These are phyloP conservation scores for Starmerella apis DNA, from an alignment of 805 yeast species.

Conservation along the genomic window DNA sequence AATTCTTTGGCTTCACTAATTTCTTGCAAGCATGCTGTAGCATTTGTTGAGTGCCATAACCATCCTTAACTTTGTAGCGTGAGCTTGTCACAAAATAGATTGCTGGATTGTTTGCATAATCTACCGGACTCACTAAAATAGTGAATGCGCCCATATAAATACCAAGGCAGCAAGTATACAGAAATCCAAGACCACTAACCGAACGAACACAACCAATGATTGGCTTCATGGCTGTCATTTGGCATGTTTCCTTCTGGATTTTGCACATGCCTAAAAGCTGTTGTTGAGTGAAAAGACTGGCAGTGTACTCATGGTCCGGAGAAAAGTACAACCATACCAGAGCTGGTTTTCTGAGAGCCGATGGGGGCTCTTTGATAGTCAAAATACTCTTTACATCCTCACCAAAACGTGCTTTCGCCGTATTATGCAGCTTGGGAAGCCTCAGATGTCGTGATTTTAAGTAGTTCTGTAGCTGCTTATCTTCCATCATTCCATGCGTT, in stretches of 20 bases:
- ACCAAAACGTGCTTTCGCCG: constrained; percentile 44
- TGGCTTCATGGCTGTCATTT: constrained; percentile 58
- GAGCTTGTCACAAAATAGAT: constrained; percentile 61
- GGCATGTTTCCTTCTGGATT: constrained; percentile 84
- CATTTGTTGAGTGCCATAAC: constrained; percentile 76
- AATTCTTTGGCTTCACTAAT: constrained; percentile 46
- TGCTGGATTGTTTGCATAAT: constrained; percentile 63
- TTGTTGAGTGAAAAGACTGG: constrained; percentile 46
- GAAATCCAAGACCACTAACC: constrained; percentile 73
- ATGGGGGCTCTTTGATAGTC: constrained; percentile 27
- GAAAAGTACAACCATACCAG: constrained; percentile 61
- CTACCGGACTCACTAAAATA: constrained; percentile 63
- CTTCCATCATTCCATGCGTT: constrained; percentile 56
- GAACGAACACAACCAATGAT: constrained; percentile 81
- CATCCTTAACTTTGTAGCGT: constrained; percentile 71
- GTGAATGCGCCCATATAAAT: constrained; percentile 81
- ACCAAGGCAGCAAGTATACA: constrained; percentile 77
- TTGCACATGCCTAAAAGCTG: constrained; percentile 70
- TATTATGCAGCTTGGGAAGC: constrained; percentile 52
- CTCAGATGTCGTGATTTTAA: constrained; percentile 39
- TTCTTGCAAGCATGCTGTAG: constrained; percentile 58
- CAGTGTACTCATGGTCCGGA: constrained; percentile 58
- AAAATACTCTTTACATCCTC: constrained; percentile 25
- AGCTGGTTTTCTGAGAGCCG: constrained; percentile 28
- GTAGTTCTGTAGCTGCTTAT: constrained; percentile 51